Base-by-base conservation (phyloP, 2,329 filamentous ascomycete species). In the Stemphylium vesicarium region DNA sequence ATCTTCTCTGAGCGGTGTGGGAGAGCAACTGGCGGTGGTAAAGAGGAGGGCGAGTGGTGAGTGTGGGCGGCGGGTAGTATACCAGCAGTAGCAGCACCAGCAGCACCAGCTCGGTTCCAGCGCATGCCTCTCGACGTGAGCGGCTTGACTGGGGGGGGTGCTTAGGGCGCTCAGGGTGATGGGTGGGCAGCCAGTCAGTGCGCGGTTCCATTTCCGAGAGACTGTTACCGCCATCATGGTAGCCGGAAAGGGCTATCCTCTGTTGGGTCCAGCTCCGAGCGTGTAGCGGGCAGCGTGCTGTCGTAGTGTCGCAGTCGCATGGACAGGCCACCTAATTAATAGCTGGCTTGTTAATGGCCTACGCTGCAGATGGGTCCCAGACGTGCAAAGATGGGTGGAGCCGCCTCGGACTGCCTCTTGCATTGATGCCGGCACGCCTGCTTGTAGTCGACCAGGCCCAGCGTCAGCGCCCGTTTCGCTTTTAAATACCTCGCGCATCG, bases 401-500 rank as follows among this genome's bases (percentile, higher is more conserved):
- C 62, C 62, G 62, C 57, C 56, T 50, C 48, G 50, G 53, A 53
- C 50, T 59, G 52, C 56, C 52, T 56, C 48, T 55, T 52, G 48
- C 44, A 46, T 50, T 54, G 49, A 49, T 54, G 52, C 56, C 52
- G 56, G 59, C 40, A 56, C 52, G 46, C 49, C 49, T 57, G 47
- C 43, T 31, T 50, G 56, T 59, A 53, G 55, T 50, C 51, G 49
- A 57, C 56, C 54, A 50, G 56, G 24, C 50, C 54, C 47, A 62
- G 60, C 60, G 62, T 56, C 60, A 62, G 64, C 59, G 38, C 52
- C 41, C 56, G 62, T 47, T 50, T 52, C 51, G 56, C 54, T 63
- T 58, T 70, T 66, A 68, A 68, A 69, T 68, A 66, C 55, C 53
- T 61, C 60, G 54, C 62, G 62, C 58, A 53, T 46, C 60, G 57